These are phyloP conservation scores for Phialophora chinensis DNA, from an alignment of 2,329 filamentous ascomycete species.

Conservation along the genomic window DNA sequence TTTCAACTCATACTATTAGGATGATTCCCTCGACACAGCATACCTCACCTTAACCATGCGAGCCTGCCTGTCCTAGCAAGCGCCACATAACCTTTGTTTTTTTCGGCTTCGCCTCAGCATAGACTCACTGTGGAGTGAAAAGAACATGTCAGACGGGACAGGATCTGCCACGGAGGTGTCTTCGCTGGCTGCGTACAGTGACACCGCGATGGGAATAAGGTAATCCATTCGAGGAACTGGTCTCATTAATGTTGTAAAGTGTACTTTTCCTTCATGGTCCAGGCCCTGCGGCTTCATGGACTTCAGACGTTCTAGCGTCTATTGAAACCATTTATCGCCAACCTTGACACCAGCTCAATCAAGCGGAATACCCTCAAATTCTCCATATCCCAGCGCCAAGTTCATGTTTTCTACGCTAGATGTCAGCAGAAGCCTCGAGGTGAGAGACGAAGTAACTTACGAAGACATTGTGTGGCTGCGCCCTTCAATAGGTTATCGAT, in stretches of 20 bases:
- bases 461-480: conserved; percentile 88
- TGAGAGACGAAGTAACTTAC: conserved; percentile 61
- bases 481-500: conserved; percentile 96
- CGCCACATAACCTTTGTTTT: background rate
- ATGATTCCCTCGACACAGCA: background rate
- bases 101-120: background rate
- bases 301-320: background rate
- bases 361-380: conserved; percentile 84
- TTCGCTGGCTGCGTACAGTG: background rate
- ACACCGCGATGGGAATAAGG: background rate
- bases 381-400: conserved; percentile 82
- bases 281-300: background rate
- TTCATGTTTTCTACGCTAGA: conserved; percentile 80
- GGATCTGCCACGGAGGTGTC: background rate
- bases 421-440: conserved; percentile 17
- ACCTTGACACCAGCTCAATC: conserved; percentile 42
- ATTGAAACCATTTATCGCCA: background rate
- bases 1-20: background rate
- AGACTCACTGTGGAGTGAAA: background rate
- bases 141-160: background rate
- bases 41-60: background rate
- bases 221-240: too few relatives aligned
- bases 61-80: background rate
- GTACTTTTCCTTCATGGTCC: conserved; percentile 2
- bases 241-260: conserved; percentile 5